Evolutionary conservation across 345 rosid species (phyloP), one percentile per base, ranked within the genome.

Genomic region (Eucalyptus erythrocorys): DNA sequence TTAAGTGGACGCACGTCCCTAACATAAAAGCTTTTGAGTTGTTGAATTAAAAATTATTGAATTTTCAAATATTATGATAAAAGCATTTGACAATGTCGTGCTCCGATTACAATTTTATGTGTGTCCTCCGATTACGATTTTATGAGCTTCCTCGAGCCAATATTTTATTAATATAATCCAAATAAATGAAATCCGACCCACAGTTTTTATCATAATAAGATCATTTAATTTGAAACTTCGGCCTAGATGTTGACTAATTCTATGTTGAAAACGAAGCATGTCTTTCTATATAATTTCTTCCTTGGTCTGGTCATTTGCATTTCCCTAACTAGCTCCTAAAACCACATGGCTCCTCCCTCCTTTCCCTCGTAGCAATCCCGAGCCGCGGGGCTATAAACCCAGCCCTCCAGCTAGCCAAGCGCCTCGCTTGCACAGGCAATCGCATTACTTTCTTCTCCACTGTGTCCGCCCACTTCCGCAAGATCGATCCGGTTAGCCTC

Each of bases 311-410:
- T 53, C 57, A 22, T 7, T 10, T 10, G n/a, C 64, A 57, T 11
- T 57, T 26, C n/a, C 64, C 14, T 26, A 57, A 13, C 14, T 26
- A 26, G 64, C n/a, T 10, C n/a, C 30, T 26, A 57, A 11, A 26
- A 57, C 27, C 64, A 26, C 26, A 57, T 57, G 64, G 61, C 85
- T 24, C 30, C 88, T 48, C 87, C 40, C 94, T 92, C 89, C 86
- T 94, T 88, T 90, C 94, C 21, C 87, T 96, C 0, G 89, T 95
- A 16, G 71, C 94, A 3, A 92, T 37, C 55, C 96, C 97, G 0
- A 0, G 92, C 92, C 97, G 93, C 84, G 97, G 99, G 61, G 95
- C 93, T 92, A 90, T 95, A 8, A 95, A 95, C 90, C 99, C 97
- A 0, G 47, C 92, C 32, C 92, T 95, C 49, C 94, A 92, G 45